These are phyloP conservation scores for Candida labiduridarum DNA, from an alignment of 1,139 yeast genomes.

Conservation along the genomic window DNA sequence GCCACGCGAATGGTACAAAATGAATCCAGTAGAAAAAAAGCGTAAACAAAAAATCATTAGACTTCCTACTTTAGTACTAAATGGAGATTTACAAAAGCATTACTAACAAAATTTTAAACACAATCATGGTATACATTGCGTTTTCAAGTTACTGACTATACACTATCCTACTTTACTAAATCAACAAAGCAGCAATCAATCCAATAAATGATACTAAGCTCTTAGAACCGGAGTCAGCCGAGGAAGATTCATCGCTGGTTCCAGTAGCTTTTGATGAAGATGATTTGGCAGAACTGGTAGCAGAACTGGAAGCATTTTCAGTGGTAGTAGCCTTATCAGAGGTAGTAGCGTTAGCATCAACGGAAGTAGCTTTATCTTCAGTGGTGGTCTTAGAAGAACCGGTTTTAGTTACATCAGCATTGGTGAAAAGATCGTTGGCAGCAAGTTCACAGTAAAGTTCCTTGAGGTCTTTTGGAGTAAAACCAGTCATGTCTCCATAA, in stretches of 20 bases:
- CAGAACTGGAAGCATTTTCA: not conserved
- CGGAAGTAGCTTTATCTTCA: not conserved
- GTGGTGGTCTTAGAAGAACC: not conserved
- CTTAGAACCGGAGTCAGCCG: not conserved
- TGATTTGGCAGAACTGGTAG: too few relatives aligned
- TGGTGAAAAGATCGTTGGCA: not conserved
- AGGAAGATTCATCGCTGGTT: not conserved
- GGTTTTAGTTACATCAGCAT: not conserved
- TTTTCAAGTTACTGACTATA: too few relatives aligned
- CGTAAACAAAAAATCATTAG: not conserved
- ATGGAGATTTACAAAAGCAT: not conserved
- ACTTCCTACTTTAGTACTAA: not conserved
- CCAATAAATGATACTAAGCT: not conserved
- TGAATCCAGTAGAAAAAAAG: not conserved
- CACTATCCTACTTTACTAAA: not conserved
- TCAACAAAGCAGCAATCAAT: slow-evolving; percentile 4
- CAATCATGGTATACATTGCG: too few relatives aligned
- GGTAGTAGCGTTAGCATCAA: not conserved
- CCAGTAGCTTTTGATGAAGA: not conserved
- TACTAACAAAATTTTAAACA: too few relatives aligned
- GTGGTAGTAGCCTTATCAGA: not conserved
- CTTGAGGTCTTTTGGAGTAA: not conserved
- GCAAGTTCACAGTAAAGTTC: not conserved
- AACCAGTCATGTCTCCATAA: not conserved
- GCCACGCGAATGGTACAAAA: slow-evolving; percentile 5